Evolutionary conservation across 208 protist genomes (phyloP), one percentile per base, ranked within the genome.

Genomic region (Cochliopodium minus): DNA sequence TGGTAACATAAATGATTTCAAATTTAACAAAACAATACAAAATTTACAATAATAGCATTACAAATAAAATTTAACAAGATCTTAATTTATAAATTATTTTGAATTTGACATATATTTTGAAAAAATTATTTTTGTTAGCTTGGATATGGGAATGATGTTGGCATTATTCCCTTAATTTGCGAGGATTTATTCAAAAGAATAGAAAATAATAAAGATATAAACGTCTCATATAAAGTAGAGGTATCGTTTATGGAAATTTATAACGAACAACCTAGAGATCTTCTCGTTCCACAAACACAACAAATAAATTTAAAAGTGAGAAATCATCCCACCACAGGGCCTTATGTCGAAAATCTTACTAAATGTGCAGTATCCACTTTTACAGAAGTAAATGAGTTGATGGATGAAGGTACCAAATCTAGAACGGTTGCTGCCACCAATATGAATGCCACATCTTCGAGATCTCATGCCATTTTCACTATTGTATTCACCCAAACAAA

Each of bases 311-410:
- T 70, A 20, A 69, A 59, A 30, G 46, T 65, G 7, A 81, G 83
- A 49, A 82, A 92, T 66, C 72, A 83, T 53, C 67, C 78, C 1
- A 69, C 76, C 15, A 73, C 66, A 5, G 83, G 78, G 13, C 78
- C 86, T 28, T 82, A 83, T 57, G 77, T 87, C 25, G 65, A 71
- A 20, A 78, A 80, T 15, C 70, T 91, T 23, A 70, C 71, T 1
- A 74, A 86, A 59, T 48, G 74, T 11, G 35, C 26, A 2, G 85
- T 91, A 0, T 30, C 57, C 20, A 74, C 46, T 17, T 78, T 73
- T 45, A 69, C 66, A 20, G 80, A 86, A 25, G 66, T 93, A 45
- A 54, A 80, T 4, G 25, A 63, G 10, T 61, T 81, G 28, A 77
- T 94, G 30, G 74, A 87, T 33, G 65, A 69, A 36, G 46, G 46